Percentiles rank a stretch among this genome's conserved stretches.
phyloP scores from a whole-genome alignment of 2,329 filamentous ascomycete genomes.

The Chalaropsis thielavioides region DNA sequence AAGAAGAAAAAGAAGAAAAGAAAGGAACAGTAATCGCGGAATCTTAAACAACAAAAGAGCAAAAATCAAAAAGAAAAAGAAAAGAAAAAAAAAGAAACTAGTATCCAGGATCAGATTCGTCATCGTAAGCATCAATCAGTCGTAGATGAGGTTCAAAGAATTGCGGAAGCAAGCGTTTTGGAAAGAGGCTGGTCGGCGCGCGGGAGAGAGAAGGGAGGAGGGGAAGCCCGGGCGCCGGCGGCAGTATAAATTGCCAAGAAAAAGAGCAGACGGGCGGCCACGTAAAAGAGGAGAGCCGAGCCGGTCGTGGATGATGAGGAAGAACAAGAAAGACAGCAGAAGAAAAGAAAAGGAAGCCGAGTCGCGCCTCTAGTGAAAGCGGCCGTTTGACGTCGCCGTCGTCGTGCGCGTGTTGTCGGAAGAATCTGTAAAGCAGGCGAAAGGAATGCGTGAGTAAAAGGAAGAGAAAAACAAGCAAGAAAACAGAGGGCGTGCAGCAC shows the following conservation, averaged over 20 bases:
- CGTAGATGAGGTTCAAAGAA: slow-evolving; percentile 15
- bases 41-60: not conserved
- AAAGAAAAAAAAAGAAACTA: not conserved
- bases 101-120: slow-evolving; percentile 11
- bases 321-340: not conserved
- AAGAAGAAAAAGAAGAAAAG: slow-evolving; percentile 9
- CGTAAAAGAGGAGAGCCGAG: not conserved
- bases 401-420: slow-evolving; percentile 31
- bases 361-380: not conserved
- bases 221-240: not conserved
- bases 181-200: not conserved
- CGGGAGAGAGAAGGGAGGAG: not conserved
- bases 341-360: not conserved
- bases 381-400: slow-evolving; percentile 24
- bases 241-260: not conserved
- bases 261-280: not conserved
- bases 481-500: too few species aligned
- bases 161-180: slow-evolving; percentile 3
- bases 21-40: not conserved
- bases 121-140: slow-evolving; percentile 17
- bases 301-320: not conserved
- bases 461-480: too few species aligned
- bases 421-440: slow-evolving; percentile 25
- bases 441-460: too few species aligned
- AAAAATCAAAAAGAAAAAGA: not conserved